These are phyloP conservation scores for Epipyxis sp. DNA, from an alignment of 108 stramenopile species.

Conservation along the genomic window DNA sequence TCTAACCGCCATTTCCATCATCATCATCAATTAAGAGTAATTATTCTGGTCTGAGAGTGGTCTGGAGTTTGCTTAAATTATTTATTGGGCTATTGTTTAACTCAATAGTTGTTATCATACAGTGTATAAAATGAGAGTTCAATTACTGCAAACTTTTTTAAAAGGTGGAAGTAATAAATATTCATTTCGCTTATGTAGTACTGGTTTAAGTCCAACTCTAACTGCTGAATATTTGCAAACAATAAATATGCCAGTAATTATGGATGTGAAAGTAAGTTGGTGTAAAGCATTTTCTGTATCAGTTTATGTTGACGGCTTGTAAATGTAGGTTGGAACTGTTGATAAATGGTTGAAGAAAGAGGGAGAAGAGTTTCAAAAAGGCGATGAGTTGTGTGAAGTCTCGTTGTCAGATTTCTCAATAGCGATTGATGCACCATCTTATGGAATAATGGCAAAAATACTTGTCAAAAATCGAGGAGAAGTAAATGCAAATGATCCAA, in stretches of 20 bases:
- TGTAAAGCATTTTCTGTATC: neutral
- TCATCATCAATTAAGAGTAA: no score
- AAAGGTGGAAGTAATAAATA: no score
- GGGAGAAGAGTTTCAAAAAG: neutral
- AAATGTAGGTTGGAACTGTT: neutral
- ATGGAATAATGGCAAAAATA: neutral
- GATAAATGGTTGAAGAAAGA: conserved; percentile 27
- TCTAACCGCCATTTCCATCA: no score
- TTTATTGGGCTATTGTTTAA: no score
- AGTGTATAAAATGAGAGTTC: no score
- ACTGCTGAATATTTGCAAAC: no score
- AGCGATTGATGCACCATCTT: neutral
- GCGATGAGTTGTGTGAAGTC: conserved; percentile 12
- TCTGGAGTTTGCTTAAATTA: no score
- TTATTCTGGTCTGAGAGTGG: no score
- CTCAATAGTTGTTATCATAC: no score
- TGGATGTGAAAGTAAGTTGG: neutral
- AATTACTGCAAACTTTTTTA: no score
- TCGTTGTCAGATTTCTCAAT: neutral
- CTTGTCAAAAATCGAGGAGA: neutral
- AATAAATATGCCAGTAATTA: neutral
- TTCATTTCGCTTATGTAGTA: no score
- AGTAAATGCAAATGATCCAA: neutral
- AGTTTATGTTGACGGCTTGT: neutral
- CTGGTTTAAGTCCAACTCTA: no score